Evolutionary conservation across 1,139 yeast genomes (phyloP).

Genomic region (Hansenula lynferdii): DNA sequence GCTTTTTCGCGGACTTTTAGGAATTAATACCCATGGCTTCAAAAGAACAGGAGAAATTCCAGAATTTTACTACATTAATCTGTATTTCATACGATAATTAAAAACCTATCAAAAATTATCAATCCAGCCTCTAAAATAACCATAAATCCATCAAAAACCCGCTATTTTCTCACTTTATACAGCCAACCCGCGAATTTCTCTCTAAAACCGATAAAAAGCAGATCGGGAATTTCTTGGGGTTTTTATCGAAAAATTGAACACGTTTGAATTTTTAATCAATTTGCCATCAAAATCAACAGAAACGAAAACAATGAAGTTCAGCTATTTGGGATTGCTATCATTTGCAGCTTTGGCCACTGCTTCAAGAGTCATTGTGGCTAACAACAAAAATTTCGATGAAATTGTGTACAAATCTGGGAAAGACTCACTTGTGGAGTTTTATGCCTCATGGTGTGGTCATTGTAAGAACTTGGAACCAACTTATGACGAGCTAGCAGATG

Average conservation of each 20-base stretch:
- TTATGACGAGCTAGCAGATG: constrained; percentile 77
- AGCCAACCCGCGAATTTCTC: no score
- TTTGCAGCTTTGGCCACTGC: constrained; percentile 7
- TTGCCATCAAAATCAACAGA: not conserved
- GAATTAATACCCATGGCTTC: no score
- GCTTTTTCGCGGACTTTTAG: no score
- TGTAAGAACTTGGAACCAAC: constrained; percentile 92
- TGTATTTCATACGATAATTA: no score
- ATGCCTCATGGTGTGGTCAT: constrained; percentile 99
- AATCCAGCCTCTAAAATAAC: no score
- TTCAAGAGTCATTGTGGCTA: constrained; percentile 35
- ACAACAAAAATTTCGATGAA: constrained; percentile 47
- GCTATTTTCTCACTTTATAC: no score
- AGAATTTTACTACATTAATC: no score
- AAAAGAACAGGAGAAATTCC: no score
- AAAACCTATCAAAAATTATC: no score
- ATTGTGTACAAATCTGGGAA: constrained; percentile 52
- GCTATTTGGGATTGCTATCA: not conserved
- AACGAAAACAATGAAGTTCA: constrained; percentile 1
- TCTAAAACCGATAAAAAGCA: no score
- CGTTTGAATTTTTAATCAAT: not conserved
- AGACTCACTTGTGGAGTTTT: constrained; percentile 73
- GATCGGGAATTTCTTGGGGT: no score
- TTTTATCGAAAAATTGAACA: not conserved
- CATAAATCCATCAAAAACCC: no score